These are phyloP conservation scores for Neurospora pannonica DNA, from an alignment of 495 filamentous ascomycete species.

Conservation along the genomic window DNA sequence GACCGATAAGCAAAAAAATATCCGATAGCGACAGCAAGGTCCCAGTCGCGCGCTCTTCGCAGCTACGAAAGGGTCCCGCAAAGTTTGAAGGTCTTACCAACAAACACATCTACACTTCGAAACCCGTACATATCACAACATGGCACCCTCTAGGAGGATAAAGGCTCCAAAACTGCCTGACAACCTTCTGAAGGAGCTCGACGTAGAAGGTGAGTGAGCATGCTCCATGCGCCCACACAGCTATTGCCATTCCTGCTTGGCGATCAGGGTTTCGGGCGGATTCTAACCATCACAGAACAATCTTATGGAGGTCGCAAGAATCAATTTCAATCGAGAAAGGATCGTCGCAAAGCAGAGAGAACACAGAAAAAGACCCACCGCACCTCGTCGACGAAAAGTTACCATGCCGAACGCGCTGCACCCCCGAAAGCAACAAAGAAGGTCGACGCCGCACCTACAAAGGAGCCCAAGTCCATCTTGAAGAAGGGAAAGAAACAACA, in stretches of 20 bases:
- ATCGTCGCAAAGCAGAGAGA: slow-evolving; percentile 41
- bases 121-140: neutral
- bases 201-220: slow-evolving; percentile 10
- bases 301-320: neutral
- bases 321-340: slow-evolving; percentile 29
- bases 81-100: neutral
- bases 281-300: neutral
- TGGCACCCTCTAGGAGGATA: slow-evolving; percentile 4
- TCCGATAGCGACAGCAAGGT: neutral
- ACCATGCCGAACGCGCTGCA: slow-evolving; percentile 3
- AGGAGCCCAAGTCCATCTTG: slow-evolving; percentile 7
- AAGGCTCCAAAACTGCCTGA: slow-evolving; percentile 12
- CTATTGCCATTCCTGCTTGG: neutral
- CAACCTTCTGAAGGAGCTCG: slow-evolving; percentile 21
- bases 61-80: neutral
- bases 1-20: neutral
- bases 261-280: neutral
- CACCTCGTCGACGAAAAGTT: slow-evolving; percentile 2
- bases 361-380: slow-evolving; percentile 28
- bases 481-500: slow-evolving; percentile 8
- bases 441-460: neutral
- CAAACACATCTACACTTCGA: neutral
- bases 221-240: neutral
- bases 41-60: neutral
- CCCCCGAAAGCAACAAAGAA: neutral